phyloP scores from a whole-genome alignment of 495 filamentous ascomycete genomes.

The Hypoxylon fragiforme region DNA sequence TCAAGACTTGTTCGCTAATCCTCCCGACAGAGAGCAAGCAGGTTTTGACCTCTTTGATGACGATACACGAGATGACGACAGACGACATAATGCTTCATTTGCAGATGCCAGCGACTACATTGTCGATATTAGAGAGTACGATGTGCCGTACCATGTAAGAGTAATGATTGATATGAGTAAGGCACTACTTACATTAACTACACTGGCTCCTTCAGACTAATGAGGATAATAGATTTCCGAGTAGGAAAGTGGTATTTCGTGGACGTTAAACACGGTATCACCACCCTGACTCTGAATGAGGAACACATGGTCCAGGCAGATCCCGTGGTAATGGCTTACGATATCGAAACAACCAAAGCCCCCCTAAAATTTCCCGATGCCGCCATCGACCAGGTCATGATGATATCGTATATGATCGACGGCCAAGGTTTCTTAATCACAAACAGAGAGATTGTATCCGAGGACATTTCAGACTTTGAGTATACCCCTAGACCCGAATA shows the following conservation, averaged over 20 bases:
- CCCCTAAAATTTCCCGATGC: constrained; percentile 98
- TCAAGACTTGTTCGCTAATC: constrained; percentile 26
- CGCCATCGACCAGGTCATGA: constrained; percentile 96
- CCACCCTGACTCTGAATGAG: constrained; percentile 79
- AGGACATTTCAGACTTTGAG: constrained; percentile 97
- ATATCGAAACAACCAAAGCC: constrained; percentile 97
- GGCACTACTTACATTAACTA: constrained; percentile 20
- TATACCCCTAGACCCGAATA: constrained; percentile 98
- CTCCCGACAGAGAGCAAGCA: constrained; percentile 66
- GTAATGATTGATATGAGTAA: constrained; percentile 93
- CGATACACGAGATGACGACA: constrained; percentile 79
- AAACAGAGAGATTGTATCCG: constrained; percentile 95
- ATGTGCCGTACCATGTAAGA: constrained; percentile 98
- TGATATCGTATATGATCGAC: constrained; percentile 99
- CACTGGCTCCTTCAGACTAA: constrained; percentile 21
- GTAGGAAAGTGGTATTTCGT: constrained; percentile 98
- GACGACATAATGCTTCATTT: constrained; percentile 75
- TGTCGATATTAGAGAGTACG: constrained; percentile 98
- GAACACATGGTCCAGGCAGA: constrained; percentile 88
- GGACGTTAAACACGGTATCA: constrained; percentile 87
- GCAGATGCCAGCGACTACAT: constrained; percentile 95
- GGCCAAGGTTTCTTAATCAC: constrained; percentile 98
- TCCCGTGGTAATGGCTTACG: constrained; percentile 93
- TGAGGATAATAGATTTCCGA: constrained; percentile 69
- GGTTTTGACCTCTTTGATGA: constrained; percentile 96